A percentile compares a stretch with the other conserved stretches of the same genome.
phyloP scores from a whole-genome alignment of 2,329 filamentous ascomycete genomes.

The Alternaria sp. region DNA sequence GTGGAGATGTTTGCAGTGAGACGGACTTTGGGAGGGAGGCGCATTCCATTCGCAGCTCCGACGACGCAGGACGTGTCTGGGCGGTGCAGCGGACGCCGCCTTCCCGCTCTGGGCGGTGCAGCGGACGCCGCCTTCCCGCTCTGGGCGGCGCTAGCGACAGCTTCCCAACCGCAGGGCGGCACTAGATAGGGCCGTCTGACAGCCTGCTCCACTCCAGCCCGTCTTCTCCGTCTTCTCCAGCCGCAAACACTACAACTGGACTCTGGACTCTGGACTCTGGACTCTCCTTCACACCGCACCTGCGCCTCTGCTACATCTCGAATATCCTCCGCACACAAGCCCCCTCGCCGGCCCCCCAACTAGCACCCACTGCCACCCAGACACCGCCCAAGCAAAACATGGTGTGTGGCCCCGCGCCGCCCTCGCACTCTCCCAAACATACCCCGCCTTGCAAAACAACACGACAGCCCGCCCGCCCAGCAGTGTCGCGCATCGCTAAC shows the following conservation, averaged over 20 bases:
- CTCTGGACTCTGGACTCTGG: not conserved
- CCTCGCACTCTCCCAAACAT: slow-evolving; percentile 31
- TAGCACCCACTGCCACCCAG: not conserved
- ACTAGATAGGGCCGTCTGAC: slow-evolving; percentile 29
- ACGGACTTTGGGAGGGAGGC: slow-evolving; percentile 9
- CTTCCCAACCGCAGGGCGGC: not conserved
- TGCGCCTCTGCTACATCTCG: slow-evolving; percentile 24
- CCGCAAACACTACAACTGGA: slow-evolving; percentile 35
- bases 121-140: too few relatives aligned
- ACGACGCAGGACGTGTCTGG: slow-evolving; percentile 13
- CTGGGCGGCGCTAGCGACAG: slow-evolving; percentile 14
- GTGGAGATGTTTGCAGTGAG: slow-evolving; percentile 1
- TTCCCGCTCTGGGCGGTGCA: too few relatives aligned
- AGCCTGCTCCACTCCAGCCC: slow-evolving; percentile 34
- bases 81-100: slow-evolving; percentile 17
- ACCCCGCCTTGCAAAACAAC: slow-evolving; percentile 51
- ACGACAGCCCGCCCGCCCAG: slow-evolving; percentile 26
- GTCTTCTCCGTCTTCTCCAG: slow-evolving; percentile 37
- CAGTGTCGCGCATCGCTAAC: slow-evolving; percentile 36
- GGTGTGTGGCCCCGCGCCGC: slow-evolving; percentile 49
- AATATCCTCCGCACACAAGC: slow-evolving; percentile 8
- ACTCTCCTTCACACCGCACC: slow-evolving; percentile 33
- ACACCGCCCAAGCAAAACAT: slow-evolving; percentile 40
- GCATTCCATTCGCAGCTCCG: slow-evolving; percentile 18
- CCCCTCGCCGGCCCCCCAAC: not conserved